Evolutionary conservation across 2,329 filamentous ascomycete species (phyloP).

Genomic region (Claviceps quebecensis): DNA sequence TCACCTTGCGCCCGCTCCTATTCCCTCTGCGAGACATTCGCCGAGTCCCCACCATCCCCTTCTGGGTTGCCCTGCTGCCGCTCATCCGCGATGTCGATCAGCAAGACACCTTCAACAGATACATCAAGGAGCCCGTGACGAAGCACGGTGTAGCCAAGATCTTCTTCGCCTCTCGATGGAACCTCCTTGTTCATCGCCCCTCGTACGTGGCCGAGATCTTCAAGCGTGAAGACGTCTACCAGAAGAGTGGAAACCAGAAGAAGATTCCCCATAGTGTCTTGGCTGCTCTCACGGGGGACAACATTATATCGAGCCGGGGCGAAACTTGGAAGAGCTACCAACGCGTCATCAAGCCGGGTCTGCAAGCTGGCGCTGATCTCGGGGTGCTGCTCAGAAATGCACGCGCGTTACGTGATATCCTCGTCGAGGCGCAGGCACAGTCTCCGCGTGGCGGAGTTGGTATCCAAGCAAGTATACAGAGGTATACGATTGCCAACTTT

Average conservation of each 20-base stretch:
- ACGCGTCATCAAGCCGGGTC: constrained; percentile 21
- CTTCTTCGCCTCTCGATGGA: constrained; percentile 35
- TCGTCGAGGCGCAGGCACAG: constrained; percentile 16
- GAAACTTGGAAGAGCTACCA: constrained; percentile 21
- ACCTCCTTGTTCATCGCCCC: constrained; percentile 30
- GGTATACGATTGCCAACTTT: constrained; percentile 23
- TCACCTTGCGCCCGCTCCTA: constrained; percentile 7
- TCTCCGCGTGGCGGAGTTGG: constrained; percentile 10
- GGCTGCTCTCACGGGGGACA: constrained; percentile 24
- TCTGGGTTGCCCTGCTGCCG: constrained; percentile 28
- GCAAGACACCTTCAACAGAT: constrained; percentile 23
- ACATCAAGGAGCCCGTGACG: constrained; percentile 23
- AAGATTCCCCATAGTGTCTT: constrained; percentile 26
- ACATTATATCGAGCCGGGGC: constrained; percentile 25
- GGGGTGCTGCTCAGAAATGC: constrained; percentile 13
- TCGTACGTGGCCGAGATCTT: constrained; percentile 26
- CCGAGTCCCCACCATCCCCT: constrained; percentile 28
- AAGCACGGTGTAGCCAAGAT: constrained; percentile 32
- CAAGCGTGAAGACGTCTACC: constrained; percentile 17
- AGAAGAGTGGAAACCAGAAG: constrained; percentile 26
- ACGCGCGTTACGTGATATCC: constrained; percentile 13
- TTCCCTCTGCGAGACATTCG: constrained; percentile 14
- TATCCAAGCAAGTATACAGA: constrained; percentile 20
- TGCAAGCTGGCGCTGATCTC: constrained; percentile 16
- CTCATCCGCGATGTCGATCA: constrained; percentile 29